These are phyloP conservation scores for Leccinum subtestaceum DNA, from an alignment of 768 basidiomycete species.

Conservation along the genomic window DNA sequence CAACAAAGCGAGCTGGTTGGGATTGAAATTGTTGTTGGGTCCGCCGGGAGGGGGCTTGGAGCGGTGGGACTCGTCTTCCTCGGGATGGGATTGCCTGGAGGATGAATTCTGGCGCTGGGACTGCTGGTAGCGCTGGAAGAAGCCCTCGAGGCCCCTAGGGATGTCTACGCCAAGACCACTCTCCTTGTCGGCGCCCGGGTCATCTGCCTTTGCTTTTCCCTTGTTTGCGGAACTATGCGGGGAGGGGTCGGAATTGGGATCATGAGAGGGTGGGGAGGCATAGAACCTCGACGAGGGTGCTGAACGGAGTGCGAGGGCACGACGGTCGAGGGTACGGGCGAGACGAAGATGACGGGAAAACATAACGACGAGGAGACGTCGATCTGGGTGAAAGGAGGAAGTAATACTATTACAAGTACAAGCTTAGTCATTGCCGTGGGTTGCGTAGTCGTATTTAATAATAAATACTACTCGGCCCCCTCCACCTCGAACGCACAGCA, in stretches of 20 bases:
- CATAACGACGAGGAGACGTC: conserved; percentile 37
- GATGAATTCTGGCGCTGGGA: conserved; percentile 34
- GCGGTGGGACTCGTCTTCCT: conserved; percentile 33
- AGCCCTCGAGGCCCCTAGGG: conserved; percentile 72
- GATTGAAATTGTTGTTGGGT: conserved; percentile 50
- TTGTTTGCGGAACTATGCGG: conserved; percentile 23
- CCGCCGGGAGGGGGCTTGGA: conserved; percentile 46
- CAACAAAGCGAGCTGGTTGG: conserved; percentile 56
- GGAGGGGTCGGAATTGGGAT: conserved; percentile 28
- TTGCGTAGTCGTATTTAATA: not conserved
- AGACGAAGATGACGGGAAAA: conserved; percentile 62
- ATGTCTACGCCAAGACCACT: conserved; percentile 37
- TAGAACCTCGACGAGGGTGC: conserved; percentile 40
- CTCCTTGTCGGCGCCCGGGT: conserved; percentile 33
- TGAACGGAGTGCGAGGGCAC: conserved; percentile 35
- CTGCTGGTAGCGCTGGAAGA: conserved; percentile 65
- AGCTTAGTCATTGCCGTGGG: conserved; percentile 21
- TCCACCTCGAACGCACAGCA: conserved; percentile 85
- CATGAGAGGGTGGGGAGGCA: conserved; percentile 45
- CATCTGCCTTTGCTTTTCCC: conserved; percentile 34
- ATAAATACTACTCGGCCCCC: conserved; percentile 18
- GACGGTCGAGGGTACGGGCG: conserved; percentile 42
- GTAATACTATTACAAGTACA: not conserved
- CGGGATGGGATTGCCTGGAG: conserved; percentile 26
- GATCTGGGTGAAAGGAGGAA: not conserved